Evolutionary conservation across 2,329 filamentous ascomycete genomes (phyloP).

Genomic region (Aureobasidium subglaciale): DNA sequence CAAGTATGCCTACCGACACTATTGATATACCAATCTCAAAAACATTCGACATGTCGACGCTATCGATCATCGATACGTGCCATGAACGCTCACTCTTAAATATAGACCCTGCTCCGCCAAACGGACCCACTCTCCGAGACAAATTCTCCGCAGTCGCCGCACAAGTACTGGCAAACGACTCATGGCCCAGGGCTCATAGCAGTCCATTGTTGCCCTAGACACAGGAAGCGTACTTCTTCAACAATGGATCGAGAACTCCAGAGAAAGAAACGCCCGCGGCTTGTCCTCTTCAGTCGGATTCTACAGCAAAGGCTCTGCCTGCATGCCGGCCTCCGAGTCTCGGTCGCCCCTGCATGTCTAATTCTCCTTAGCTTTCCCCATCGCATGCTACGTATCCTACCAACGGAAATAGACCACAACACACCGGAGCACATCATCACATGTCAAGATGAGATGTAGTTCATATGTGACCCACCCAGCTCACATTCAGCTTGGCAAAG

Average conservation of each 20-base stretch:
- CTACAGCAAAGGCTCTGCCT: neutral
- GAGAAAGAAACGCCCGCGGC: neutral
- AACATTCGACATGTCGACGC: neutral
- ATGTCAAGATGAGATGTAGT: neutral
- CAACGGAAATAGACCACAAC: neutral
- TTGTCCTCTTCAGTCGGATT: neutral
- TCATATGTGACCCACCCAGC: too few relatives aligned
- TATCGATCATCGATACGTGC: neutral
- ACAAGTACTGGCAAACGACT: neutral
- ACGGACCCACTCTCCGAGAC: slow-evolving; percentile 10
- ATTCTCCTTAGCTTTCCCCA: slow-evolving; percentile 6
- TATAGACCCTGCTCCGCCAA: neutral
- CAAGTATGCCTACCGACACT: neutral
- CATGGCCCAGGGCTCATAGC: neutral
- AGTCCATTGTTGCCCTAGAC: neutral
- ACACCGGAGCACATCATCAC: neutral
- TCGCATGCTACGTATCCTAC: neutral
- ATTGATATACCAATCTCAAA: neutral
- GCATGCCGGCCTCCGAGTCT: neutral
- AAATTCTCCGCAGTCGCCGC: slow-evolving; percentile 7
- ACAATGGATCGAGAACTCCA: neutral
- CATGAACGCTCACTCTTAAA: slow-evolving; percentile 3
- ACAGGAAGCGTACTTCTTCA: neutral
- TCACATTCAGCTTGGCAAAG: too few relatives aligned
- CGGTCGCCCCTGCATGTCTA: slow-evolving; percentile 2